Base-by-base conservation (phyloP, 768 basidiomycete genomes). In the Imleria badia region DNA sequence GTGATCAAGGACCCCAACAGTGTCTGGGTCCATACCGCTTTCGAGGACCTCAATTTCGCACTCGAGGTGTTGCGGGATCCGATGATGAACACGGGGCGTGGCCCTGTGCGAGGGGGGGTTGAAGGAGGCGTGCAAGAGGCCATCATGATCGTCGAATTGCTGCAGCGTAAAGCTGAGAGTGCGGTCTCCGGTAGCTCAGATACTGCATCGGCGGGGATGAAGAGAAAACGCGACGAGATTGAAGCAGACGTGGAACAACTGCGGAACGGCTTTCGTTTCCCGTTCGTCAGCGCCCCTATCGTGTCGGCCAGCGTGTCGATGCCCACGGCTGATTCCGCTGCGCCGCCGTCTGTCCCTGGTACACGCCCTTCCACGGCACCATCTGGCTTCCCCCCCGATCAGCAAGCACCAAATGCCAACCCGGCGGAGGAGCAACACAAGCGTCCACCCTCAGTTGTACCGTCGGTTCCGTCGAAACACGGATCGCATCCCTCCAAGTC, bases 1-100 rank as follows among this genome's bases (percentile, higher is more conserved):
- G 81, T 80, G 51, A 75, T 88, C 48, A 76, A 77, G 62, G 77
- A 82, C 50, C 81, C 82, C 1, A 64, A 57, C 22, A 74, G 73
- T 29, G 71, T 83, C 34, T 78, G 78, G 61, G 78, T 80, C 0
- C 64, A 67, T 9, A 75, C 75, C 9, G 83, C 82, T 43, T 63
- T 78, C 51, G 77, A 79, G 48, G 78, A 78, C 55, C 65, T 81
- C 23, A 60, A 62, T n/a, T 64, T 67, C 29, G 80, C 78, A 6
- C 66, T 83, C 46, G 75, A 76, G 7, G 66, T 83, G 6, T 60
- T 82, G 57, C 70, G 68, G 20, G 74, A 75, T 39, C 69, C 70
- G 0, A 55, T 70, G 41, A 46, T 73, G 12, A 66, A 69, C 39
- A 70, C 70, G 1, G 67, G 70, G 13, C 63, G 65, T 20, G 66